Base-by-base conservation (phyloP, 2,329 filamentous ascomycete genomes). In the Microthyrium microscopicum region DNA sequence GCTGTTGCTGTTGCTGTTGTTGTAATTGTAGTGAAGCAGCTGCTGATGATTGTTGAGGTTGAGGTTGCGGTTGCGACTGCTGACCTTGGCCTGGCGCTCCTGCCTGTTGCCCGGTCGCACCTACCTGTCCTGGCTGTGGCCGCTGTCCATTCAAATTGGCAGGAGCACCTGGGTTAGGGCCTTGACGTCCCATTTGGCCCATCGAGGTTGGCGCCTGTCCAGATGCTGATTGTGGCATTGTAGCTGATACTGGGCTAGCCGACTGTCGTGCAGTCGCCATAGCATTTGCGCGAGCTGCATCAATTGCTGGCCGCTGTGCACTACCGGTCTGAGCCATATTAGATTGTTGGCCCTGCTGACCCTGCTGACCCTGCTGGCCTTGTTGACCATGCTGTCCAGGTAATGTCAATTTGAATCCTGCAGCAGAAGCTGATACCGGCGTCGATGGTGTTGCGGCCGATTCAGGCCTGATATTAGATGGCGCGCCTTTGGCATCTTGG, bases 331-430 rank as follows among this genome's bases (percentile, higher is more conserved):
- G n/a, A 22, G 29, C 26, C 29, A 25, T 18, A 13, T 31, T 22
- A 7, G 31, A 15, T 11, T 29, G 20, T 29, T 34, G 31, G 12
- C 22, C 25, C 9, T 26, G 34, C 15, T 13, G 16, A 20, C 32
- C 46, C 30, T 45, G 44, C 13, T 52, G 42, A 16, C 43, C 43
- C 4, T 46, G 39, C 4, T 44, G 45, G 4, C 46, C 36, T 11
- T 46, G 41, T 13, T 55, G 46, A 29, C 52, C 47, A 7, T 17
- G 15, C 12, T 35, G 29, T n/a, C n/a, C n/a, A n/a, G n/a, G n/a
- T n/a, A n/a, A n/a, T n/a, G n/a, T n/a, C n/a, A n/a, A n/a, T n/a
- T n/a, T n/a, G n/a, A n/a, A n/a, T n/a, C n/a, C n/a, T n/a, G n/a
- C n/a, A n/a, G n/a, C n/a, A n/a, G n/a, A n/a, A n/a, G n/a, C n/a